phyloP scores from a whole-genome alignment of 2,329 filamentous ascomycete genomes.

The Tolypocladium album region DNA sequence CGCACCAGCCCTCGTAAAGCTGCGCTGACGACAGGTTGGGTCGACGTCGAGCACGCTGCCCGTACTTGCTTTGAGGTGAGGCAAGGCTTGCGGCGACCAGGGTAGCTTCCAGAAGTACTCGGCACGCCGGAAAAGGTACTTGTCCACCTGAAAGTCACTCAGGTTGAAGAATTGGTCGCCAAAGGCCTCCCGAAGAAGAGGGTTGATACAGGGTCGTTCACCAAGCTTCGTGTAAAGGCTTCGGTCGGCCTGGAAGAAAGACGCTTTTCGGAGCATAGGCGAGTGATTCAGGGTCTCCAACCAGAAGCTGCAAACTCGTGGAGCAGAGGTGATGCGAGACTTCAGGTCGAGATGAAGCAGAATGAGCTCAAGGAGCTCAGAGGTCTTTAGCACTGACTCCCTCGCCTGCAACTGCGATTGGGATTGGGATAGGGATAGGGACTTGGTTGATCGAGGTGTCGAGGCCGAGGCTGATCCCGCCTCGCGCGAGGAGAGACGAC shows the following conservation, averaged over 20 bases:
- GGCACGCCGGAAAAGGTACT: constrained; percentile 6
- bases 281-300: constrained; percentile 1
- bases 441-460: constrained; percentile 1
- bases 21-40: constrained; percentile 4
- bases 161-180: constrained; percentile 9
- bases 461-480: background rate
- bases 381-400: background rate
- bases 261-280: constrained; percentile 1
- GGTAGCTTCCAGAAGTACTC: constrained; percentile 9
- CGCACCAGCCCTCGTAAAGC: constrained; percentile 7
- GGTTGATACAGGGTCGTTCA: constrained; percentile 4
- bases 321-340: constrained; percentile 1
- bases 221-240: background rate
- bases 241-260: constrained; percentile 1
- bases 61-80: constrained; percentile 1
- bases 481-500: background rate
- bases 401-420: background rate
- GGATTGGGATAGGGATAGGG: background rate
- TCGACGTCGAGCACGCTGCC: constrained; percentile 2
- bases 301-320: constrained; percentile 1
- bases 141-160: constrained; percentile 1
- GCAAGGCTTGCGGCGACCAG: constrained; percentile 6
- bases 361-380: constrained; percentile 1
- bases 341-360: constrained; percentile 1
- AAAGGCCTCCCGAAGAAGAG: constrained; percentile 9